Evolutionary conservation across 2,329 filamentous ascomycete species (phyloP).

Genomic region (Cercospora sp.): DNA sequence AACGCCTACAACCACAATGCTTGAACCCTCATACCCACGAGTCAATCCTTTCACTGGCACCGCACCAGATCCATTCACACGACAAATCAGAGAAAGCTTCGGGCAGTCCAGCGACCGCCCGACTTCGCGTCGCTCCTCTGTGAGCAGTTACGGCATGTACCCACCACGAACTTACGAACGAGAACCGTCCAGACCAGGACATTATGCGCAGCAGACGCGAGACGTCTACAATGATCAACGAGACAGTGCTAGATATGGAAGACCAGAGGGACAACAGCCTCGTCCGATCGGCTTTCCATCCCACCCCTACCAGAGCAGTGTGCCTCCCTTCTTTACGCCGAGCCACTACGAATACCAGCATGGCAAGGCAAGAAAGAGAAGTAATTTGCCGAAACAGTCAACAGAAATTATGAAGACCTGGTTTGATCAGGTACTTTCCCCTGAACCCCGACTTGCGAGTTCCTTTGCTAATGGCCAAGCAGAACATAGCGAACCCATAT

Average conservation of each 20-base stretch:
- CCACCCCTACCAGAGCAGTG: slow-evolving; percentile 27
- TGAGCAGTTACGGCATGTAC: slow-evolving; percentile 24
- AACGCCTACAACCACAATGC: slow-evolving; percentile 25
- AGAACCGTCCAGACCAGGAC: slow-evolving; percentile 11
- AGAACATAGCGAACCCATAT: slow-evolving; percentile 43
- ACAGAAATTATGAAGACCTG: slow-evolving; percentile 45
- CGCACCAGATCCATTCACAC: slow-evolving; percentile 27
- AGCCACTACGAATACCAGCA: slow-evolving; percentile 42
- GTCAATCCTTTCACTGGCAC: slow-evolving; percentile 19
- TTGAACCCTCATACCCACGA: slow-evolving; percentile 26
- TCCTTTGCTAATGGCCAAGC: background rate
- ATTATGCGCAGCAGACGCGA: slow-evolving; percentile 19
- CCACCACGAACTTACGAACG: slow-evolving; percentile 25
- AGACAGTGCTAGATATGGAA: slow-evolving; percentile 24
- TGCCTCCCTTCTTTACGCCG: slow-evolving; percentile 37
- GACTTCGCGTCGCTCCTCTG: slow-evolving; percentile 24
- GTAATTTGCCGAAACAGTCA: slow-evolving; percentile 43
- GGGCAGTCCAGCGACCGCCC: slow-evolving; percentile 21
- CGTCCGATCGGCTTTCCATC: slow-evolving; percentile 20
- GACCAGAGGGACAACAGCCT: slow-evolving; percentile 24
- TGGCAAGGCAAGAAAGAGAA: slow-evolving; percentile 41
- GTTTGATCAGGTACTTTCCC: slow-evolving; percentile 39
- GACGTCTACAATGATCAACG: slow-evolving; percentile 21
- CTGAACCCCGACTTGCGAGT: background rate
- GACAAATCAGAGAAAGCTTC: slow-evolving; percentile 29